Evolutionary conservation across 306 rosid species (phyloP), one percentile per base, ranked within the genome.

Genomic region (Sesbania bispinosa): DNA sequence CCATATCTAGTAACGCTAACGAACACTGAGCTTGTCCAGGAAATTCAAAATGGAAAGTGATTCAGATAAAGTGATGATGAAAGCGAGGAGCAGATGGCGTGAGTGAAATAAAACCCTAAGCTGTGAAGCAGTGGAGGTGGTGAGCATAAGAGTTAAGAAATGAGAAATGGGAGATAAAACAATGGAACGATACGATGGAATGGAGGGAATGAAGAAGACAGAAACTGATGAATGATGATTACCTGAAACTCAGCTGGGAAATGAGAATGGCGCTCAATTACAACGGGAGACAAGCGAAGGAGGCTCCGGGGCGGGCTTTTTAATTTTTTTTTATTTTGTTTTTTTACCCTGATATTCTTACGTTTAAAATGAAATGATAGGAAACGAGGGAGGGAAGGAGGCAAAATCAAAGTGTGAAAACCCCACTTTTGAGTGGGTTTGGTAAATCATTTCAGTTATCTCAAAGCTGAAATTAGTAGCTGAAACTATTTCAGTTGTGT

Each of bases 1-100:
- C 96, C 98, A 90, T 94, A 5, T 13, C 66, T 0, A n/a, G n/a
- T n/a, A 66, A 54, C 21, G 54, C 7, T 24, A 9, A 33, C 21
- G 4, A 35, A 39, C 53, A 15, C 71, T 14, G 58, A 80, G 48
- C 27, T 69, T 62, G 35, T 10, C 0, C 21, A 16, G 33, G 36
- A 16, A 74, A 23, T 39, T 52, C 16, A 18, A 74, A 63, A 36
- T 74, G 64, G 1, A 30, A 69, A 43, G n/a, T 42, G 46, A 39
- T 27, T 20, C 2, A 16, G 35, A 24, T 7, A 6, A 26, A 15
- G 41, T 3, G 5, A n/a, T n/a, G n/a, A n/a, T 42, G 59, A 53
- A 33, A 4, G 65, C 52, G 57, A 4, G 38, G 33, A 29, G 26
- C 18, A 6, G 21, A 48, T 18, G 35, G 55, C 3, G 73, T 3